Base-by-base conservation (phyloP, 75 land plant genomes). In the Larix kaempferi region DNA sequence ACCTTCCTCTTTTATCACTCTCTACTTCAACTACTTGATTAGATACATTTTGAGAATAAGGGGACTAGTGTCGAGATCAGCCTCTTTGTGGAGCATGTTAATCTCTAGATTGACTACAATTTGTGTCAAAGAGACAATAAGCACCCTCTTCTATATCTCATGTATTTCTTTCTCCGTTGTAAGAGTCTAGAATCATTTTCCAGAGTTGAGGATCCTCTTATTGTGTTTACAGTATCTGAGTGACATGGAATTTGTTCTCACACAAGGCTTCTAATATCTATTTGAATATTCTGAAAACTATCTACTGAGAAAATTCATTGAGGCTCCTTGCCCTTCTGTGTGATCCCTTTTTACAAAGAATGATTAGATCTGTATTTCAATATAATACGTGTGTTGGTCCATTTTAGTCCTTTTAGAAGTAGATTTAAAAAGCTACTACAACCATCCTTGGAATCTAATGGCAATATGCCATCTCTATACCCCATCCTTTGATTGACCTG, bases 301-400 rank as follows among this genome's bases (percentile, higher is more conserved):
- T n/a, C 33, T 37, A 11, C 33, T 82, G 61, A 6, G 77, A 23
- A 10, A 66, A 6, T 11, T 84, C 82, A 74, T 69, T 80, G 22
- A 85, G 80, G 75, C 85, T 83, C 54, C 82, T 83, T 2, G 85
- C 66, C 71, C 85, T 73, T 14, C 88, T 58, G 15, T 21, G 56
- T 14, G 54, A 22, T 69, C 72, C 72, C 37, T n/a, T 69, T 69
- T 69, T 69, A 49, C 8, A 8, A 44, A 69, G 49, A n/a, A 17
- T 49, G 22, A 21, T 69, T 49, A 19, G 49, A 69, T 69, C 3
- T 69, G 33, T 23, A 49, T 39, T 69, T 69, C 58, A 59, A 35
- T 33, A 76, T 23, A 19, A 77, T 25, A 19, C 52, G 1, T 76
- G 79, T 66, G 13, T 41, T 21, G 25, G 11, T 41, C 52, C 72